These are phyloP conservation scores for Dispira parvispora DNA, from an alignment of 192 early-diverging fungal genomes.

Conservation along the genomic window DNA sequence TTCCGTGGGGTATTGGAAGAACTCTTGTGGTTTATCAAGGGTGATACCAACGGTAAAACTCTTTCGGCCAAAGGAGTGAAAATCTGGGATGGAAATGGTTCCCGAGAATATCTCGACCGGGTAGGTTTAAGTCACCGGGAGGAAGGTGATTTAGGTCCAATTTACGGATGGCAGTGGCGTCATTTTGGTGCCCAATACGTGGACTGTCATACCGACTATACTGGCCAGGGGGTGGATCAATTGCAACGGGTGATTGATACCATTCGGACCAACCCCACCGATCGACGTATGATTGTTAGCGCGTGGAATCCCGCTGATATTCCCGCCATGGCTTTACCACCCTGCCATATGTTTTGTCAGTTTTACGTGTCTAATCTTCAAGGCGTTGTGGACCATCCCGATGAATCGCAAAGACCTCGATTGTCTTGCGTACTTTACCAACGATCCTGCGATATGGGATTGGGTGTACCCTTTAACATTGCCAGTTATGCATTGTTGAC, in stretches of 20 bases:
- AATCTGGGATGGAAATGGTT: conserved; percentile 87
- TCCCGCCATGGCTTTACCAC: conserved; percentile 81
- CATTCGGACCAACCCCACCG: conserved; percentile 69
- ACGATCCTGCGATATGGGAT: conserved; percentile 84
- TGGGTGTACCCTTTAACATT: conserved; percentile 98
- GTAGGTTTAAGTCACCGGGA: conserved; percentile 53
- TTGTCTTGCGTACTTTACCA: conserved; percentile 94
- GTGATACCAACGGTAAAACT: conserved; percentile 65
- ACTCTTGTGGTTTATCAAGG: conserved; percentile 88
- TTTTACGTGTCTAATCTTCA: conserved; percentile 68
- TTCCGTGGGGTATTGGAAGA: conserved; percentile 85
- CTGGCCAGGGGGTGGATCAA: conserved; percentile 86
- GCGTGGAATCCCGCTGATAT: conserved; percentile 98
- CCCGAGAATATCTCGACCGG: conserved; percentile 74
- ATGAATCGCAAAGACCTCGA: conserved; percentile 16
- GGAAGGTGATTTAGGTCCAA: conserved; percentile 82
- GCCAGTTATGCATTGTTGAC: conserved; percentile 90
- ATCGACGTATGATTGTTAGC: conserved; percentile 81
- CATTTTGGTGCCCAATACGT: conserved; percentile 92
- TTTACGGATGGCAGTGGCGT: conserved; percentile 99
- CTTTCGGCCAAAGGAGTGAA: conserved; percentile 57
- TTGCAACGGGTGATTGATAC: conserved; percentile 69
- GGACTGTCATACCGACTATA: conserved; percentile 71
- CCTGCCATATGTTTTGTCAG: conserved; percentile 95
- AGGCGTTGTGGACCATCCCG: conserved; percentile 21